Percentiles rank a stretch among this genome's conserved stretches.
phyloP scores from a whole-genome alignment of 257 asterid genomes.

The Lycium barbarum region DNA sequence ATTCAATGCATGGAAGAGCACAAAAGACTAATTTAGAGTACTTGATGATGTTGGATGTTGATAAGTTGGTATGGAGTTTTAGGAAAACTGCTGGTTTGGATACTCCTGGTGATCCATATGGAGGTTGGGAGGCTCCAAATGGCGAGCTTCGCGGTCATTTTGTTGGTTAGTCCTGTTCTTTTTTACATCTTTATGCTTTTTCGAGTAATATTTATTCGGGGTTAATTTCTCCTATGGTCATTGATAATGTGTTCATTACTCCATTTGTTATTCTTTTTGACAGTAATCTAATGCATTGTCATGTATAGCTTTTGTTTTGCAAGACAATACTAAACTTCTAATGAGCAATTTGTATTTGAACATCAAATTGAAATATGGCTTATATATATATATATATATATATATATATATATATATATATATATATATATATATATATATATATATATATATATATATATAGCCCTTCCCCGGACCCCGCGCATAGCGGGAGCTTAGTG shows the following conservation, averaged over 20 bases:
- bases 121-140: slow-evolving; percentile 82
- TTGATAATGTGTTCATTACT: not conserved
- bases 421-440: no score
- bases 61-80: slow-evolving; percentile 84
- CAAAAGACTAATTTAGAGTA: slow-evolving; percentile 90
- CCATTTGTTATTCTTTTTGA: not conserved
- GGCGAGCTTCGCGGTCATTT: slow-evolving; percentile 95
- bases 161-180: slow-evolving; percentile 62
- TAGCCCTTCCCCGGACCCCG: no score
- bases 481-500: no score
- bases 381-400: not conserved
- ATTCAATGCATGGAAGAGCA: slow-evolving; percentile 77
- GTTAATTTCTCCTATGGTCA: not conserved
- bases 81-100: slow-evolving; percentile 78
- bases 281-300: not conserved
- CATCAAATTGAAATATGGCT: not conserved
- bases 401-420: no score
- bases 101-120: slow-evolving; percentile 71
- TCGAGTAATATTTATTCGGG: not conserved
- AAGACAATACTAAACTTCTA: not conserved
- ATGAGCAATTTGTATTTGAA: not conserved
- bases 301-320: not conserved
- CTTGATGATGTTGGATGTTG: slow-evolving; percentile 77
- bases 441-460: no score
- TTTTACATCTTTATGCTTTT: not conserved